A percentile compares a stretch with the other conserved stretches of the same genome.
Evolutionary conservation across 306 rosid genomes (phyloP).

Genomic region (Prunus kanzakura): DNA sequence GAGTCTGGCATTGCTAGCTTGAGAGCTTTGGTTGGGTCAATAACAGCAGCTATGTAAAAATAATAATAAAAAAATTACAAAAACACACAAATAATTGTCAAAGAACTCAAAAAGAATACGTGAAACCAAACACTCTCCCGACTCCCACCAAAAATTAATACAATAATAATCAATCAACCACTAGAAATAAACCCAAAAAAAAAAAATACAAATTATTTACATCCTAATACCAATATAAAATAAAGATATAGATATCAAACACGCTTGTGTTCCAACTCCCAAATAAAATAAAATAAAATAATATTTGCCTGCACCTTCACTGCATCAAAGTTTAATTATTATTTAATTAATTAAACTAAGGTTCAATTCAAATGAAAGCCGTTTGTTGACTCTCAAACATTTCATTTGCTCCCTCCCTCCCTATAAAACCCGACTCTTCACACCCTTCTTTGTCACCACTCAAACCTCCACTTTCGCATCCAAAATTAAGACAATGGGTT

Average conservation of each 20-base stretch:
- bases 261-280: slow-evolving; percentile 5
- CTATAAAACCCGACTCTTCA: not conserved
- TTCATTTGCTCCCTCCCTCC: not conserved
- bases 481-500: slow-evolving; percentile 13
- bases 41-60: not conserved
- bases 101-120: not conserved
- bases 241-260: slow-evolving; percentile 1
- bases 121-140: slow-evolving; percentile 6
- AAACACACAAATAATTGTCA: not conserved
- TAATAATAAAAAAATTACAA: not conserved
- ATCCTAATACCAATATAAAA: not conserved
- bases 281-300: not conserved
- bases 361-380: not conserved
- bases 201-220: not conserved
- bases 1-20: not conserved
- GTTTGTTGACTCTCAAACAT: not conserved
- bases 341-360: not conserved
- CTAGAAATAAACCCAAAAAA: not conserved
- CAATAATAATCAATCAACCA: not conserved
- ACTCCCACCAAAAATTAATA: not conserved
- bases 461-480: slow-evolving; percentile 3
- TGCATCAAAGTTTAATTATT: not conserved
- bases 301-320: slow-evolving; percentile 19
- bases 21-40: not conserved
- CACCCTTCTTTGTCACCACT: not conserved